Conservation (phyloP, 2,329 filamentous ascomycete genomes). For the Juglanconis oblonga region DNA sequence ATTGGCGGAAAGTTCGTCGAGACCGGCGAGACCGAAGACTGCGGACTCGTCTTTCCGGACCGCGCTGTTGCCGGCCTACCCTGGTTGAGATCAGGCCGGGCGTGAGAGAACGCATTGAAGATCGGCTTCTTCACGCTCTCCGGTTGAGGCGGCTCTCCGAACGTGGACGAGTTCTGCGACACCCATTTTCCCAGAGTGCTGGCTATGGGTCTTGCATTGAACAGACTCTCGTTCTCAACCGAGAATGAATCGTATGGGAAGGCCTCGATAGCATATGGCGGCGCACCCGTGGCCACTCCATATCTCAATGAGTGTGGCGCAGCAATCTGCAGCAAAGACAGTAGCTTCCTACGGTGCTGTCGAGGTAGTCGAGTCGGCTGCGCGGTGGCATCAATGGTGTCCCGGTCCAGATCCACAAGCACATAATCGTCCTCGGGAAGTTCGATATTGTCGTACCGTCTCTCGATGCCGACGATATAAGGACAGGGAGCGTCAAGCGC, state of each 20-base stretch:
- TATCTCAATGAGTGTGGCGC: conserved; percentile 86
- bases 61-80: conserved; percentile 78
- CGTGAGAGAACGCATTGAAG: conserved; percentile 87
- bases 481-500: conserved; percentile 93
- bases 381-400: conserved; percentile 81
- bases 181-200: conserved; percentile 83
- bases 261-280: conserved; percentile 87
- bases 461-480: conserved; percentile 94
- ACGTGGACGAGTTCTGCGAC: conserved; percentile 83
- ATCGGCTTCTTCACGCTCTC: conserved; percentile 60
- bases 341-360: conserved; percentile 85
- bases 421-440: conserved; percentile 95
- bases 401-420: conserved; percentile 86
- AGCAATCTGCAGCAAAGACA: conserved; percentile 82
- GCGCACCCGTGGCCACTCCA: conserved; percentile 83
- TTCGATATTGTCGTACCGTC: conserved; percentile 80
- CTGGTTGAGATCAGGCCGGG: conserved; percentile 63
- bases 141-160: conserved; percentile 63
- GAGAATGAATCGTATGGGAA: conserved; percentile 89
- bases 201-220: conserved; percentile 66
- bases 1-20: conserved; percentile 75
- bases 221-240: conserved; percentile 79
- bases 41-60: conserved; percentile 60
- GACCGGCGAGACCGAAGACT: conserved; percentile 68
- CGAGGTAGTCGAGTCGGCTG: conserved; percentile 77